A percentile compares a stretch with the other conserved stretches of the same genome.
These are phyloP conservation scores for Kodamaea ohmeri DNA, from an alignment of 1,139 yeast genomes.

Conservation along the genomic window DNA sequence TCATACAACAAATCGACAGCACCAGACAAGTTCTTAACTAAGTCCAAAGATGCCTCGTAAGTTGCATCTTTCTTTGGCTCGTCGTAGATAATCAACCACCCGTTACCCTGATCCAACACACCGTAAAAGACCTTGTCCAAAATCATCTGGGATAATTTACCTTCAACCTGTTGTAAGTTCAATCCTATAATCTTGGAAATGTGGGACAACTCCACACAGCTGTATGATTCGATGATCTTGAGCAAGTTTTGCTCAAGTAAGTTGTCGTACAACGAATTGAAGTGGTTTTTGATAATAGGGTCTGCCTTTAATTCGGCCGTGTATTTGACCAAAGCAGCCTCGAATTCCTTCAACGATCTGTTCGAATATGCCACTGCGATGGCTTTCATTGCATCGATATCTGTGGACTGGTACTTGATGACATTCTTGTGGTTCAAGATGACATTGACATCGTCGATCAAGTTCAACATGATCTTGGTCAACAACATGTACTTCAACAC, in stretches of 20 bases:
- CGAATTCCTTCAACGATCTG: conserved; percentile 89
- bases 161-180: conserved; percentile 86
- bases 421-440: conserved; percentile 79
- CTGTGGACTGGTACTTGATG: conserved; percentile 71
- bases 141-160: conserved; percentile 94
- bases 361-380: conserved; percentile 87
- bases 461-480: conserved; percentile 88
- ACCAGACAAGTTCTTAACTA: conserved; percentile 80
- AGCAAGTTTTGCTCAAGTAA: conserved; percentile 89
- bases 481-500: conserved; percentile 90
- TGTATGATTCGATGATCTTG: conserved; percentile 93
- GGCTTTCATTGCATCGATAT: conserved; percentile 89
- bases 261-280: conserved; percentile 89
- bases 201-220: conserved; percentile 88
- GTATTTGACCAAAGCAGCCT: conserved; percentile 69
- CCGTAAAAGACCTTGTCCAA: conserved; percentile 92
- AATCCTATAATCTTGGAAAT: conserved; percentile 86
- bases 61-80: conserved; percentile 88
- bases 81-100: conserved; percentile 91
- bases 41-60: conserved; percentile 82
- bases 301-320: conserved; percentile 79
- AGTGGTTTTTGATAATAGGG: conserved; percentile 85
- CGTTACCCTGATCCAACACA: conserved; percentile 96
- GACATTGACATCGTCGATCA: conserved; percentile 80
- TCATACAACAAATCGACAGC: conserved; percentile 92